Conservation (phyloP, 129 eudicot genomes). For the Calendula officinalis region DNA sequence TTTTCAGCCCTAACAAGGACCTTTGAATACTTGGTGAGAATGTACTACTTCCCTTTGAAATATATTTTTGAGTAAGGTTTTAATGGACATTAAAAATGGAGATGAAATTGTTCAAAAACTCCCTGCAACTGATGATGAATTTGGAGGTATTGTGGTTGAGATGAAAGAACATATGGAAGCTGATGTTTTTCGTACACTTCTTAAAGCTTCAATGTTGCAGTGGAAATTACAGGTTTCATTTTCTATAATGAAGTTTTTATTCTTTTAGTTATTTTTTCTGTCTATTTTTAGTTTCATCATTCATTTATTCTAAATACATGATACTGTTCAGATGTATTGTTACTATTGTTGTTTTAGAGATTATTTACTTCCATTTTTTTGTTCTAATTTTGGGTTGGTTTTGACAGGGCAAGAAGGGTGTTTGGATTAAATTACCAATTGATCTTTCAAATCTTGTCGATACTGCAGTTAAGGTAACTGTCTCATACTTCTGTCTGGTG, state of each 20-base stretch:
- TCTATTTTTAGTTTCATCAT: conserved; percentile 1
- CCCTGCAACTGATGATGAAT: conserved; percentile 53
- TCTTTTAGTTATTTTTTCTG: not conserved
- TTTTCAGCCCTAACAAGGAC: too few species aligned
- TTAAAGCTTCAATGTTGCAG: conserved; percentile 54
- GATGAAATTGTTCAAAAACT: conserved; percentile 35
- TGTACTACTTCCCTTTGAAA: too few species aligned
- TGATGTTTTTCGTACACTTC: conserved; percentile 35
- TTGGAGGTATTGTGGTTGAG: conserved; percentile 70
- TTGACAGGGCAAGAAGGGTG: conserved; percentile 79
- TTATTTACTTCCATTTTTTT: conserved; percentile 4
- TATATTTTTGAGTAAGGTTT: too few species aligned
- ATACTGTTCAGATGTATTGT: conserved; percentile 8
- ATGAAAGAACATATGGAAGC: conserved; percentile 65
- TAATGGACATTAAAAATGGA: conserved; percentile 6
- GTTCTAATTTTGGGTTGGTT: conserved; percentile 19
- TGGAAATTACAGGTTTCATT: conserved; percentile 64
- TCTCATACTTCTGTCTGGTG: not conserved
- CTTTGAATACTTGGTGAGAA: too few species aligned
- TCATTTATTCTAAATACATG: conserved; percentile 3
- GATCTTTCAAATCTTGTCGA: conserved; percentile 61
- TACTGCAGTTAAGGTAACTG: conserved; percentile 62
- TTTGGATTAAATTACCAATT: conserved; percentile 79
- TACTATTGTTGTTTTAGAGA: too few species aligned
- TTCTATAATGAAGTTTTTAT: not conserved